Evolutionary conservation across 371 early-diverging fungal species (phyloP), one percentile per base, ranked within the genome.

Genomic region (Capillidium rhysosporum): DNA sequence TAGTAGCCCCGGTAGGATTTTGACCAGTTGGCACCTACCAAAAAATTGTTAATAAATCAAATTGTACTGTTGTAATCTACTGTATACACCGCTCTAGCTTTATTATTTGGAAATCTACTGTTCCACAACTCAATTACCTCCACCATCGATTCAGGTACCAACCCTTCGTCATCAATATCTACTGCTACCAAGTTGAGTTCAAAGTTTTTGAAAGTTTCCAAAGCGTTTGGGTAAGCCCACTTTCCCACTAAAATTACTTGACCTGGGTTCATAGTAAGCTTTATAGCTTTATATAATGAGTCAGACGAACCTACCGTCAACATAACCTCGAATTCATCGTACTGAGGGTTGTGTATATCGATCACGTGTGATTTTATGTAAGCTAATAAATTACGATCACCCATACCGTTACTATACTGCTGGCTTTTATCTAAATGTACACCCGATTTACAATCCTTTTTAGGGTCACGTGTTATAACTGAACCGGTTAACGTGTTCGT

Each of bases 141-240:
- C 28, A 68, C 69, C 26, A 80, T 60, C 0, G 65, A 71, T 7
- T 58, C 65, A 0, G 79, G 77, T 23, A 68, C 48, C 64, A 76
- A 64, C 4, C 80, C 81, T 28, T 77, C 67, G 2, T 61, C 58
- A 57, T 80, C 79, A 63, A 77, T 75, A 26, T 48, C 31, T 4
- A 78, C 68, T 0, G 63, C 57, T 14, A 68, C 64, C 54, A 80
- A 65, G 26, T 63, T 62, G 26, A 72, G 55, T 25, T 76, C 77
- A 52, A 78, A 59, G 16, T 80, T 81, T 4, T 65, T 63, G 26
- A 86, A 61, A 21, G 75, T 80, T 23, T 83, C 80, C 3, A 87
- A 64, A 10, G 72, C 70, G n/a, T 84, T 77, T 29, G 82, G 81
- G 52, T 87, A 87, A 24, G 81, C 73, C 67, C 86, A 86, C 20